Evolutionary conservation across 1,284 basidiomycete genomes (phyloP), one percentile per base, ranked within the genome.

Genomic region (Pholiota adiposa): DNA sequence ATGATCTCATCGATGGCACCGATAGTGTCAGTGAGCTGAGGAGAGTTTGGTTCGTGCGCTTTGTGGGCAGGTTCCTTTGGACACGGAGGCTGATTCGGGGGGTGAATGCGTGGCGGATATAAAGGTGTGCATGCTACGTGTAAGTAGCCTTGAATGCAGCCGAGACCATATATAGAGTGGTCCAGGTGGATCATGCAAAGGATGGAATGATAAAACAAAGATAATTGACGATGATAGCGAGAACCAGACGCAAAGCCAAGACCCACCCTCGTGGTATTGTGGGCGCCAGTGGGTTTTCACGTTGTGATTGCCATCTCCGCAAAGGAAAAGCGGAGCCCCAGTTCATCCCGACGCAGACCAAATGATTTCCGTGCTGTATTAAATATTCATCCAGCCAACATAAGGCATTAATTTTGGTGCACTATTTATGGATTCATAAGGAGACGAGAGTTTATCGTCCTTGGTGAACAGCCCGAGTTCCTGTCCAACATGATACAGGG

Each of bases 1-100:
- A 40, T 52, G 51, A 52, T 36, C 31, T 52, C 51, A 52, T 52
- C 51, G 34, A 52, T 52, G 23, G 44, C 12, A 16, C 11, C 14
- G 44, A 46, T 46, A 46, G 44, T 7, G 44, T 4, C 5, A 43
- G 18, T 23, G 19, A 27, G 36, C 12, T 38, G 4, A 12, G 4
- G 36, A 12, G 6, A 38, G 36, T 4, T 14, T 7, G 36, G 36
- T 16, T 7, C 36, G 36, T 7, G 14, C 9, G 9, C 9, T 4
- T 14, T 9, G 4, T 4, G 7, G 9, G 5, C 4, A 5, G 12
- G 14, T 25, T 46, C 44, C 44, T 25, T 27, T 46, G 27, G 44
- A 46, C 44, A 27, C 44, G 44, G 44, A 46, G 44, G 44, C 16
- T 46, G 21, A 18, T 9, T 46, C 18, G 14, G 16, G n/a, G 23